A percentile compares a stretch with the other conserved stretches of the same genome.
Conservation (phyloP, 106 monocot species). For the Narthecium ossifragum region DNA sequence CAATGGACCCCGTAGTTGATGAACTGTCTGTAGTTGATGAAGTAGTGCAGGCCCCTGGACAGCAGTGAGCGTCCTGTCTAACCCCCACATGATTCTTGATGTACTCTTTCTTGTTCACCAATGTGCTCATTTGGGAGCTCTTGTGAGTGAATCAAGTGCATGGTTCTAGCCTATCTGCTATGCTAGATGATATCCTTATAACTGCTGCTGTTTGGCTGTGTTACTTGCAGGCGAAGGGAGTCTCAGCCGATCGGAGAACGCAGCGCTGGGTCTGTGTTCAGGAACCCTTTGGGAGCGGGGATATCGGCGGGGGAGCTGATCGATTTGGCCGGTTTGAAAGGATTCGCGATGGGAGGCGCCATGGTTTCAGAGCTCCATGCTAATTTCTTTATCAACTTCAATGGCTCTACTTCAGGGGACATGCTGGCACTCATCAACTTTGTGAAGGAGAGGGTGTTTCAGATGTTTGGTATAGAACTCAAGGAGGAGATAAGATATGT, state of each 20-base stretch:
- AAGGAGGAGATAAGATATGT: slow-evolving; percentile 38
- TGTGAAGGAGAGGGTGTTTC: slow-evolving; percentile 32
- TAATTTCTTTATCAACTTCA: slow-evolving; percentile 44
- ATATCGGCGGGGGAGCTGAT: slow-evolving; percentile 23
- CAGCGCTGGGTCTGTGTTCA: slow-evolving; percentile 33
- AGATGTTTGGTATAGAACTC: slow-evolving; percentile 30
- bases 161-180: too few relatives aligned
- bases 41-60: too few relatives aligned
- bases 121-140: too few relatives aligned
- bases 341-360: slow-evolving; percentile 33
- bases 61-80: too few relatives aligned
- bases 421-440: slow-evolving; percentile 29
- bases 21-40: too few relatives aligned
- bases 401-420: slow-evolving; percentile 17
- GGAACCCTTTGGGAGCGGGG: slow-evolving; percentile 12
- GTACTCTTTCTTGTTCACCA: too few relatives aligned
- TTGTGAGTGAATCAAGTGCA: too few relatives aligned
- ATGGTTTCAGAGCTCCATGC: slow-evolving; percentile 41
- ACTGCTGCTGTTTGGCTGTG: background rate
- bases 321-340: slow-evolving; percentile 33
- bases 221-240: slow-evolving; percentile 16
- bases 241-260: slow-evolving; percentile 20
- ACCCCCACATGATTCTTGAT: too few relatives aligned
- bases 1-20: too few relatives aligned
- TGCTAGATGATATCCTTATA: too few relatives aligned